These are phyloP conservation scores for Syncephalastrum monosporum DNA, from an alignment of 371 early-diverging fungal genomes.

Conservation along the genomic window DNA sequence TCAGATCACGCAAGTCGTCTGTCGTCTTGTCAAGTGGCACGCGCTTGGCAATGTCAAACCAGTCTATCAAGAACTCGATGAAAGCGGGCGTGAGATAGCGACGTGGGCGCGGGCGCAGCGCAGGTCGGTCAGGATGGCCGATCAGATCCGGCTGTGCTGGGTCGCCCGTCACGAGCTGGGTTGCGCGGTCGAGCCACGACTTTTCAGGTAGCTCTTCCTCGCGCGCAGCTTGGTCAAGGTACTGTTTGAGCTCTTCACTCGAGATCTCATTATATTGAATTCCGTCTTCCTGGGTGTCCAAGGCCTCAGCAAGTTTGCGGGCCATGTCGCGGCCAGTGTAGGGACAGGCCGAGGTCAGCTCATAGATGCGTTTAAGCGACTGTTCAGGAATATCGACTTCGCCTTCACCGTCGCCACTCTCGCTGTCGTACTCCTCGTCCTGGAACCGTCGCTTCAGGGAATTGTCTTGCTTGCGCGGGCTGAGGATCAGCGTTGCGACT, in stretches of 20 bases:
- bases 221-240: constrained; percentile 6
- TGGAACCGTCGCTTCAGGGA: neutral
- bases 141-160: neutral
- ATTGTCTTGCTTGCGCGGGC: constrained; percentile 7
- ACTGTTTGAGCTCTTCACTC: constrained; percentile 6
- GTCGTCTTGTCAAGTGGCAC: constrained; percentile 7
- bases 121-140: neutral
- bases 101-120: constrained; percentile 10
- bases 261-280: constrained; percentile 7
- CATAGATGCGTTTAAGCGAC: constrained; percentile 15
- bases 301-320: constrained; percentile 4
- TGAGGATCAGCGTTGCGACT: constrained; percentile 10
- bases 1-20: constrained; percentile 12
- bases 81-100: neutral
- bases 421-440: neutral
- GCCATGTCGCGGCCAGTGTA: constrained; percentile 10
- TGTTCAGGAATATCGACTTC: constrained; percentile 2
- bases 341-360: constrained; percentile 10
- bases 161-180: neutral
- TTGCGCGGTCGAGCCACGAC: neutral
- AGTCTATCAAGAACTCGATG: constrained; percentile 12
- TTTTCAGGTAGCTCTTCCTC: neutral
- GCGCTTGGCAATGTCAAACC: constrained; percentile 1
- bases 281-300: constrained; percentile 8
- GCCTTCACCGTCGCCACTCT: constrained; percentile 6